Percentiles rank a stretch among this genome's conserved stretches.
Conservation (phyloP, 108 stramenopile species). For the Asterionellopsis glacialis region DNA sequence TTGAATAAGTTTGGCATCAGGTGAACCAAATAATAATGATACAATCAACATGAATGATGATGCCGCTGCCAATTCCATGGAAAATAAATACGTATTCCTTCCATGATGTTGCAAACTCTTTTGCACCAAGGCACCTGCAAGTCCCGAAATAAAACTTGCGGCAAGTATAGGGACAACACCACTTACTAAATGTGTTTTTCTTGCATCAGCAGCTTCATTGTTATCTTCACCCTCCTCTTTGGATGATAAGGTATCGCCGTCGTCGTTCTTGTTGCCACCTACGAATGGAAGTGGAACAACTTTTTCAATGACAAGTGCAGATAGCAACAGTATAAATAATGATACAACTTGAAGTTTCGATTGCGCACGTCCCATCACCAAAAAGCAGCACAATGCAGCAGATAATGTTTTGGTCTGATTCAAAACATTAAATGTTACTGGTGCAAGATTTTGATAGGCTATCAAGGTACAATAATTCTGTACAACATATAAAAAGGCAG, state of each 20-base stretch:
- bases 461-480: slow-evolving; percentile 74
- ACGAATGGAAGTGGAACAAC: background rate
- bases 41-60: slow-evolving; percentile 29
- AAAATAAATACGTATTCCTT: slow-evolving; percentile 75
- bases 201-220: background rate
- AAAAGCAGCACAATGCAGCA: slow-evolving; percentile 86
- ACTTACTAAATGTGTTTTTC: slow-evolving; percentile 1
- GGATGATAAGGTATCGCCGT: background rate
- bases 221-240: background rate
- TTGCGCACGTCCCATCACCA: slow-evolving; percentile 79
- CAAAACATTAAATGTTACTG: slow-evolving; percentile 82
- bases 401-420: slow-evolving; percentile 86
- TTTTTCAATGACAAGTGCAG: slow-evolving; percentile 70
- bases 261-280: background rate
- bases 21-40: slow-evolving; percentile 9
- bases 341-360: slow-evolving; percentile 74
- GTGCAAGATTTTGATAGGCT: slow-evolving; percentile 80
- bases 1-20: slow-evolving; percentile 18
- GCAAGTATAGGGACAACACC: slow-evolving; percentile 67
- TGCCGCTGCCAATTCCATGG: slow-evolving; percentile 67
- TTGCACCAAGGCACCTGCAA: slow-evolving; percentile 85
- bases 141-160: slow-evolving; percentile 75
- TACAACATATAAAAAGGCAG: slow-evolving; percentile 80
- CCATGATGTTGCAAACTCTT: slow-evolving; percentile 62
- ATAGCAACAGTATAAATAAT: slow-evolving; percentile 58